These are phyloP conservation scores for Miscanthus lutarioriparius DNA, from an alignment of 176 grass and related monocot species.

Conservation along the genomic window DNA sequence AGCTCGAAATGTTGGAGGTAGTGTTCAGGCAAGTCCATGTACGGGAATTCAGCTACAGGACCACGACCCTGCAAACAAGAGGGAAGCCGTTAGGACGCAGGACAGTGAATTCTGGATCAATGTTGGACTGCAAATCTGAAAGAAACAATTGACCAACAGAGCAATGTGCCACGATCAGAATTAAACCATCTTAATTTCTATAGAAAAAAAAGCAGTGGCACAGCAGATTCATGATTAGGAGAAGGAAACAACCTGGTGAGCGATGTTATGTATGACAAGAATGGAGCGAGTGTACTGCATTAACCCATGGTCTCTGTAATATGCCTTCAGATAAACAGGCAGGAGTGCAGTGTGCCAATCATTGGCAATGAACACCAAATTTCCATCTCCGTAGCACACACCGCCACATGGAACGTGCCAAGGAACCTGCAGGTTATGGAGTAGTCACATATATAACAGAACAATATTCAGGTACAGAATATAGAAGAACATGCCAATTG, in stretches of 20 bases:
- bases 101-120: neutral
- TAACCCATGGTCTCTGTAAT: constrained; percentile 83
- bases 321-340: constrained; percentile 91
- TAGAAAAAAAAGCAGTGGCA: neutral
- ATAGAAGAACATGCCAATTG: neutral
- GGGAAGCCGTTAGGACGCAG: neutral
- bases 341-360: constrained; percentile 96
- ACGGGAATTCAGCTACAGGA: constrained; percentile 62
- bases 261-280: constrained; percentile 95
- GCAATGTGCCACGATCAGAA: neutral
- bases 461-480: neutral
- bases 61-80: constrained; percentile 64
- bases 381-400: constrained; percentile 83
- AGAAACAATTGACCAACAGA: neutral
- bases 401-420: constrained; percentile 95
- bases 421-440: constrained; percentile 57
- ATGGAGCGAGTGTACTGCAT: constrained; percentile 85
- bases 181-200: neutral
- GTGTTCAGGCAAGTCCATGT: constrained; percentile 63
- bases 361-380: constrained; percentile 92
- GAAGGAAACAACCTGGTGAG: constrained; percentile 71
- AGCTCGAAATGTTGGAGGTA: constrained; percentile 80
- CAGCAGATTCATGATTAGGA: neutral
- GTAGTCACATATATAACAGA: neutral
- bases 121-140: neutral